phyloP scores from a whole-genome alignment of 768 basidiomycete species.

The Omphalotus guepiniiformis region DNA sequence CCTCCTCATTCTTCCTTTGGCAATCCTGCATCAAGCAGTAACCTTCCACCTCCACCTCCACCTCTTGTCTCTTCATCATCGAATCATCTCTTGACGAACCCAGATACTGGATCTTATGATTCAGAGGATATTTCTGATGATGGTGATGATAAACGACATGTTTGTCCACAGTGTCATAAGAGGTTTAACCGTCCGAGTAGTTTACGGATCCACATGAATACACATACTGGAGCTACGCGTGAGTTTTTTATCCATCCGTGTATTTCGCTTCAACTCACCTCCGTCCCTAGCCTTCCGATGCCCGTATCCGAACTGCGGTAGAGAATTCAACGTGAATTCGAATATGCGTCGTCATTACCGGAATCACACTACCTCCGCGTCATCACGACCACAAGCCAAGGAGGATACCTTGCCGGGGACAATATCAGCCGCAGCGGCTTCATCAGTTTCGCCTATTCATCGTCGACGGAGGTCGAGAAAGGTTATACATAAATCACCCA shows the following conservation, averaged over 20 bases:
- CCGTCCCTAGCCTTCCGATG: conserved; percentile 63
- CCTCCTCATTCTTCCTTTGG: neutral
- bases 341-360: conserved; percentile 82
- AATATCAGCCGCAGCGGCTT: neutral
- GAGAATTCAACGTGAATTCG: conserved; percentile 79
- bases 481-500: neutral
- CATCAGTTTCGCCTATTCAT: neutral
- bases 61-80: conserved; percentile 16
- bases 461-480: neutral
- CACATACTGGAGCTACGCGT: conserved; percentile 73
- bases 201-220: conserved; percentile 62
- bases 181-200: conserved; percentile 69
- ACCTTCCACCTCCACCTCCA: conserved; percentile 8
- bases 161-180: conserved; percentile 54
- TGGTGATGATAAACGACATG: conserved; percentile 39
- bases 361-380: conserved; percentile 40
- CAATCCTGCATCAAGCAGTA: neutral
- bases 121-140: conserved; percentile 19
- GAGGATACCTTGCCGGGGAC: neutral
- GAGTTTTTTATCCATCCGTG: conserved; percentile 19
- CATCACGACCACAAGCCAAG: neutral
- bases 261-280: neutral
- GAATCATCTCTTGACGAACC: conserved; percentile 11
- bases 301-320: conserved; percentile 68
- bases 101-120: conserved; percentile 10